These are phyloP conservation scores for Syncephalastrum racemosum DNA, from an alignment of 371 early-diverging fungal species.

Conservation along the genomic window DNA sequence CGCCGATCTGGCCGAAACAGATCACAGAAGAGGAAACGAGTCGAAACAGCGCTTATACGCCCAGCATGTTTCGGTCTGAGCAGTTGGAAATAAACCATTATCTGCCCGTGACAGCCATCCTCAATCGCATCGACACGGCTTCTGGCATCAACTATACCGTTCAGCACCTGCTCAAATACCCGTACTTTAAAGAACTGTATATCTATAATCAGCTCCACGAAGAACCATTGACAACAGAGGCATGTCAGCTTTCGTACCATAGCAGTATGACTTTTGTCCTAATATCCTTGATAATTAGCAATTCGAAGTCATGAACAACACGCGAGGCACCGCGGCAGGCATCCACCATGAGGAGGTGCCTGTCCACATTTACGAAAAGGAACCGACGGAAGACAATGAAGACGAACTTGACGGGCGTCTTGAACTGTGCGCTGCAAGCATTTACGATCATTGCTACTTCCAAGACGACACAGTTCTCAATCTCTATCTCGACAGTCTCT, in stretches of 20 bases:
- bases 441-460: slow-evolving; percentile 56
- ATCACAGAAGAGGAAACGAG: slow-evolving; percentile 1
- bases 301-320: too few relatives aligned
- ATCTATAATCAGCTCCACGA: slow-evolving; percentile 51
- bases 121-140: slow-evolving; percentile 48
- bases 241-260: slow-evolving; percentile 9
- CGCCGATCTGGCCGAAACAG: too few relatives aligned
- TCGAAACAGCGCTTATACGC: slow-evolving; percentile 32
- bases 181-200: slow-evolving; percentile 57
- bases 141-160: slow-evolving; percentile 42
- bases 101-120: slow-evolving; percentile 56
- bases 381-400: slow-evolving; percentile 21
- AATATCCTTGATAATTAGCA: not conserved
- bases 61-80: slow-evolving; percentile 34
- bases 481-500: slow-evolving; percentile 57
- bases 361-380: not conserved
- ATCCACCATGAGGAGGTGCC: too few relatives aligned
- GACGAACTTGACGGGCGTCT: slow-evolving; percentile 28
- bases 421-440: slow-evolving; percentile 45
- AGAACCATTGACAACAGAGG: slow-evolving; percentile 26
- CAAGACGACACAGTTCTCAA: slow-evolving; percentile 68
- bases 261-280: too few relatives aligned
- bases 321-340: too few relatives aligned
- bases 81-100: slow-evolving; percentile 35
- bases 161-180: slow-evolving; percentile 50